phyloP scores from a whole-genome alignment of 192 early-diverging fungal species.

The Dissophora ornata region DNA sequence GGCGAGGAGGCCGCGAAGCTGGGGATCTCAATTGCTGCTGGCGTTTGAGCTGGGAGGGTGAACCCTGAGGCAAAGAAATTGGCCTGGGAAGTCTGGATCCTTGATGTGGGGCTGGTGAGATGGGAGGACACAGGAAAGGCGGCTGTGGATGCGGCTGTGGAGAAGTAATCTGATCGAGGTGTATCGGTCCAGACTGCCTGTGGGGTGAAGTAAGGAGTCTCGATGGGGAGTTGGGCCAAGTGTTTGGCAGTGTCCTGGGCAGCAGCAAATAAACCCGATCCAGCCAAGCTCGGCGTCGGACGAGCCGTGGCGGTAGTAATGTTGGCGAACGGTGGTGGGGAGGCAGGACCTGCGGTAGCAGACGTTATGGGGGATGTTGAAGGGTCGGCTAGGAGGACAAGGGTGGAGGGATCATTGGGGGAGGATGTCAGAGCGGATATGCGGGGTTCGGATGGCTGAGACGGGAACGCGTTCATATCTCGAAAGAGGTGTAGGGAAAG shows the following conservation, averaged over 20 bases:
- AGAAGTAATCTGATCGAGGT: slow-evolving; percentile 35
- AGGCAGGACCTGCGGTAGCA: too few relatives aligned
- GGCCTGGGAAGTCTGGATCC: slow-evolving; percentile 5
- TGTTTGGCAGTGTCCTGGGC: slow-evolving; percentile 29
- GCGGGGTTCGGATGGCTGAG: slow-evolving; percentile 2
- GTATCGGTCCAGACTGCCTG: slow-evolving; percentile 31
- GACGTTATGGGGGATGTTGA: slow-evolving; percentile 17
- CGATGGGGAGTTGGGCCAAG: slow-evolving; percentile 25
- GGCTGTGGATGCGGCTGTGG: slow-evolving; percentile 13
- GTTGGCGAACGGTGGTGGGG: slow-evolving; percentile 2
- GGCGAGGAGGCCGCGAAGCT: slow-evolving; percentile 47
- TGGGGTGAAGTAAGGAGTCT: slow-evolving; percentile 42
- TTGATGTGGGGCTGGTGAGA: slow-evolving; percentile 10
- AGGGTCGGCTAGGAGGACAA: slow-evolving; percentile 27
- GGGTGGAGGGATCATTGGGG: slow-evolving; percentile 21
- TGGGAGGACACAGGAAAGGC: slow-evolving; percentile 6
- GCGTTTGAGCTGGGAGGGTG: slow-evolving; percentile 34
- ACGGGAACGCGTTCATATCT: slow-evolving; percentile 30
- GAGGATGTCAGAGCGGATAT: slow-evolving; percentile 26
- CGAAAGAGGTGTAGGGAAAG: background rate
- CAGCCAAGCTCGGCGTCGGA: slow-evolving; percentile 20
- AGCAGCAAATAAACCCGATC: slow-evolving; percentile 40
- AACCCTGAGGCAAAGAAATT: slow-evolving; percentile 15
- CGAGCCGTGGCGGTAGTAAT: slow-evolving; percentile 18
- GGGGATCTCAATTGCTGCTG: slow-evolving; percentile 40